Evolutionary conservation across 306 rosid species (phyloP).

Genomic region (Inga laurina): DNA sequence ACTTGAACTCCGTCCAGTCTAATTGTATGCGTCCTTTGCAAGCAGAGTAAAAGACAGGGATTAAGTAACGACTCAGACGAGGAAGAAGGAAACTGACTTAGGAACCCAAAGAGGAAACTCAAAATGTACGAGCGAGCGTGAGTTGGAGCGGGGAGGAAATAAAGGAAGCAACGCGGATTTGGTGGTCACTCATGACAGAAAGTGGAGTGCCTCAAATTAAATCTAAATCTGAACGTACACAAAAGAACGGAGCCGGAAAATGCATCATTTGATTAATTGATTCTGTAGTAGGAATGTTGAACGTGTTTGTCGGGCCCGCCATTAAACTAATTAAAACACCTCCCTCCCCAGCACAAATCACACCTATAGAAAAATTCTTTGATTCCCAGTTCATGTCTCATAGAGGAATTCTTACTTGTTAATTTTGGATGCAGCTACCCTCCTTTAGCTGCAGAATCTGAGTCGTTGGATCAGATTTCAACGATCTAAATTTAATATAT

Average conservation of each 20-base stretch:
- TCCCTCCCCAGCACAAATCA: too few relatives aligned
- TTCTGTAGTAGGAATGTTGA: not conserved
- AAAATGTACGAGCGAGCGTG: slow-evolving; percentile 5
- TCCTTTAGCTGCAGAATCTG: too few relatives aligned
- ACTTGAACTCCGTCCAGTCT: not conserved
- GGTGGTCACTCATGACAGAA: not conserved
- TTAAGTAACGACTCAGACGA: slow-evolving; percentile 26
- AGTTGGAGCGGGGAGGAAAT: slow-evolving; percentile 29
- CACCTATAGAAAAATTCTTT: too few relatives aligned
- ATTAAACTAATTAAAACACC: not conserved
- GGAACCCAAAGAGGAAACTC: not conserved
- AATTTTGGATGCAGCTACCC: too few relatives aligned
- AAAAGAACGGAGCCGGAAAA: not conserved
- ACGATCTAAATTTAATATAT: too few relatives aligned
- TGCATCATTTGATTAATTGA: not conserved
- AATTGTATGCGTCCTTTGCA: not conserved
- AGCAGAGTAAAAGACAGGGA: slow-evolving; percentile 28
- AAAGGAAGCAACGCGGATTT: slow-evolving; percentile 20
- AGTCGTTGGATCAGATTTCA: too few relatives aligned
- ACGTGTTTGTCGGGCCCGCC: not conserved
- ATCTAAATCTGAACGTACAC: too few relatives aligned
- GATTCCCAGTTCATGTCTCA: too few relatives aligned
- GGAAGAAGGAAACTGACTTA: not conserved
- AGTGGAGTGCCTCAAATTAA: not conserved
- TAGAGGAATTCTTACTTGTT: too few relatives aligned